Base-by-base conservation (phyloP, 1,284 basidiomycete species). In the Heliocybe sulcata region DNA sequence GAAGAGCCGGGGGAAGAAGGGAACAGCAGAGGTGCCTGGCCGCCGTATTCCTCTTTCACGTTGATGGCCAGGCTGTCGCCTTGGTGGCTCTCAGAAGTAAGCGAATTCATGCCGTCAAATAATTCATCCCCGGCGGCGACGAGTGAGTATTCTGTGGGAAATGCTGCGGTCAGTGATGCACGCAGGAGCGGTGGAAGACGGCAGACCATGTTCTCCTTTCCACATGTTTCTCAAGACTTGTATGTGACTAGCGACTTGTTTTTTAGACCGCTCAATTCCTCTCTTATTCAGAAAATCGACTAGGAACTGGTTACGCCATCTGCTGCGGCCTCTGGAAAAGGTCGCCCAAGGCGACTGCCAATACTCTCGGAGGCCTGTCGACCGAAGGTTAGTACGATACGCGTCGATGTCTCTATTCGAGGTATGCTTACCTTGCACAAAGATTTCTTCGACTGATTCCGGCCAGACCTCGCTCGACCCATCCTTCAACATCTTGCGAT, bases 171-270 rank as follows among this genome's bases (percentile, higher is more conserved):
- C 6, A 23, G 20, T 6, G 26, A 14, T 19, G 27, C 51, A 14
- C 11, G 33, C 12, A 35, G 19, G 35, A 42, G 51, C 3, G 52
- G 31, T 49, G 27, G 47, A 57, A 19, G 11, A 45, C 38, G 59
- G 64, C 75, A 45, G 58, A 87, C 87, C 82, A 72, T 82, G 76
- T 57, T 87, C 81, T 33, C 86, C 87, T 65, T 89, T 89, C 87
- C 87, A 90, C 87, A 90, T 90, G 65, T 90, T 90, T 48, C 87
- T 75, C 51, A 90, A 68, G 55, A 90, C 88, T 65, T 91, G 88
- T 53, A 91, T 87, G 64, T 91, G 88, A 65, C 84, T 87, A 19
- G 89, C 88, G 61, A 91, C 88, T 67, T 90, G 87, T 66, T 90
- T 90, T 76, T 88, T 90, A 42, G 85, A 78, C 33, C 88, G 82